Evolutionary conservation across 2,329 filamentous ascomycete genomes (phyloP).

Genomic region (Trichoderma arundinaceum): DNA sequence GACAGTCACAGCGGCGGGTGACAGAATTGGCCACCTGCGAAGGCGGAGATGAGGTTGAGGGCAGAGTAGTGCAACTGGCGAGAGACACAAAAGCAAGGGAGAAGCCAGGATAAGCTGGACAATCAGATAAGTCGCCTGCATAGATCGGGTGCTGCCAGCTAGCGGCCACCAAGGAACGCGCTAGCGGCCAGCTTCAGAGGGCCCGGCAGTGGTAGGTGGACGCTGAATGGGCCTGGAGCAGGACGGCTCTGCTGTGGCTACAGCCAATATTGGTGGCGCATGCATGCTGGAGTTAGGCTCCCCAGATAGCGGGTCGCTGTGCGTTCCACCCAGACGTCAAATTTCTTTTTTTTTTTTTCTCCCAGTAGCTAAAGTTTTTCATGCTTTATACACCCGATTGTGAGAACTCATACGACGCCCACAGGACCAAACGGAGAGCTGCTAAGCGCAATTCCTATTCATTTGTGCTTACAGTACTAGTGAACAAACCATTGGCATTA

Average conservation of each 20-base stretch:
- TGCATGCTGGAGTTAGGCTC: background rate
- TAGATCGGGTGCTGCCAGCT: background rate
- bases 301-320: constrained; percentile 15
- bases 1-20: background rate
- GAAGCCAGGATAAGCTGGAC: background rate
- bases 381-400: background rate
- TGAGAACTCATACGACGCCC: constrained; percentile 14
- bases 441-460: background rate
- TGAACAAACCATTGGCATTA: constrained; percentile 13
- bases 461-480: background rate
- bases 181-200: constrained; percentile 13
- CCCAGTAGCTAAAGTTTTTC: background rate
- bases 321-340: constrained; percentile 14
- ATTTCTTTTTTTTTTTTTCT: constrained; percentile 21
- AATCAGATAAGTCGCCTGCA: constrained; percentile 26
- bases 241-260: background rate
- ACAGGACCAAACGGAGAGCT: constrained; percentile 4
- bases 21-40: background rate
- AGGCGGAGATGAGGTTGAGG: constrained; percentile 5
- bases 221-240: constrained; percentile 20
- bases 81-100: constrained; percentile 8
- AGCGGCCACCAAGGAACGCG: constrained; percentile 12
- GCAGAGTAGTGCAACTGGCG: background rate
- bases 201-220: background rate
- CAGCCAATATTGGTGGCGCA: background rate